Evolutionary conservation across 768 basidiomycete genomes (phyloP).

Genomic region (Serendipita sp.): DNA sequence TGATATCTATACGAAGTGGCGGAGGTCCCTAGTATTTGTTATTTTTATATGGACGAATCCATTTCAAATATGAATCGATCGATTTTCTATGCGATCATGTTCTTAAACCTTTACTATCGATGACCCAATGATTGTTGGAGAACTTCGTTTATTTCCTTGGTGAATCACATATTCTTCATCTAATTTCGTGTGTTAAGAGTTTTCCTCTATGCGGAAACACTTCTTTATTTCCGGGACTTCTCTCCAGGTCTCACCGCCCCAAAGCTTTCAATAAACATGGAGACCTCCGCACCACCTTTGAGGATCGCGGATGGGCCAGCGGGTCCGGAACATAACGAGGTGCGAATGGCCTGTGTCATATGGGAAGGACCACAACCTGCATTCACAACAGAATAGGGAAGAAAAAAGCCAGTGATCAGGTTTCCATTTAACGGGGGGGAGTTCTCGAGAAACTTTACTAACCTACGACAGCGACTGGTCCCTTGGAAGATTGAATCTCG

Average conservation of each 20-base stretch:
- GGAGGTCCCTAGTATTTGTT: background rate
- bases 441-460: background rate
- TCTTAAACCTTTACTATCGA: too few relatives aligned
- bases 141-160: too few relatives aligned
- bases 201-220: too few relatives aligned
- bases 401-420: too few relatives aligned
- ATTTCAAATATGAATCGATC: too few relatives aligned
- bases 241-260: background rate
- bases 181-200: too few relatives aligned
- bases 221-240: too few relatives aligned
- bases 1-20: background rate
- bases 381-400: background rate
- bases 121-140: too few relatives aligned
- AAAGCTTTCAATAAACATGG: conserved; percentile 4
- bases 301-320: background rate
- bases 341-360: background rate
- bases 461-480: conserved; percentile 9
- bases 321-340: background rate
- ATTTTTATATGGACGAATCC: too few relatives aligned
- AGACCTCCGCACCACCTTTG: background rate
- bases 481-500: conserved; percentile 1
- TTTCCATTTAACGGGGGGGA: too few relatives aligned
- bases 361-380: background rate
- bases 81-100: too few relatives aligned
- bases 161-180: too few relatives aligned